Percentiles rank a stretch among this genome's conserved stretches.
Evolutionary conservation across 1,284 basidiomycete genomes (phyloP).

Genomic region (Ceratobasidium theobromae): DNA sequence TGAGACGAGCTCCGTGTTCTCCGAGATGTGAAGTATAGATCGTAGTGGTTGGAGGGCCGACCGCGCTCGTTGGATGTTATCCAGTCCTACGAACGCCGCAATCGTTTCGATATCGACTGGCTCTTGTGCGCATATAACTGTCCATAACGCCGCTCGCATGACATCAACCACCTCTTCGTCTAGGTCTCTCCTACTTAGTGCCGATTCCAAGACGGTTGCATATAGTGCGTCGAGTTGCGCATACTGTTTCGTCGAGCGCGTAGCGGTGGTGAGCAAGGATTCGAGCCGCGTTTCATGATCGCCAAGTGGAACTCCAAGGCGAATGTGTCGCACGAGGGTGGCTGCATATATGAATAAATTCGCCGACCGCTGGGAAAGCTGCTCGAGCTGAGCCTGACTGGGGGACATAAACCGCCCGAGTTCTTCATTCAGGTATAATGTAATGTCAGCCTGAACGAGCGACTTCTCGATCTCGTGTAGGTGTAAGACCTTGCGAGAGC

Average conservation of each 20-base stretch:
- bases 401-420: neutral
- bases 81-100: neutral
- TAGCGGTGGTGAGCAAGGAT: neutral
- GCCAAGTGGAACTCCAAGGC: neutral
- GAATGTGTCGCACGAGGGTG: neutral
- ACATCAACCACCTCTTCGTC: neutral
- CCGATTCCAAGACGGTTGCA: neutral
- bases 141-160: neutral
- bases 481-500: neutral
- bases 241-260: neutral
- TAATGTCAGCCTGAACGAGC: constrained; percentile 3
- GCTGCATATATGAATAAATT: constrained; percentile 11
- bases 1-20: neutral
- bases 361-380: neutral
- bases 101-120: neutral
- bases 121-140: neutral
- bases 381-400: neutral
- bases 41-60: neutral
- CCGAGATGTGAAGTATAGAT: neutral
- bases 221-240: neutral
- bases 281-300: neutral
- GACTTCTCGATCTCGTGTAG: constrained; percentile 14
- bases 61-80: neutral
- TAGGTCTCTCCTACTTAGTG: neutral
- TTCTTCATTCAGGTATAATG: neutral